These are phyloP conservation scores for Suhomyces pyralidae DNA, from an alignment of 805 yeast species.

Conservation along the genomic window DNA sequence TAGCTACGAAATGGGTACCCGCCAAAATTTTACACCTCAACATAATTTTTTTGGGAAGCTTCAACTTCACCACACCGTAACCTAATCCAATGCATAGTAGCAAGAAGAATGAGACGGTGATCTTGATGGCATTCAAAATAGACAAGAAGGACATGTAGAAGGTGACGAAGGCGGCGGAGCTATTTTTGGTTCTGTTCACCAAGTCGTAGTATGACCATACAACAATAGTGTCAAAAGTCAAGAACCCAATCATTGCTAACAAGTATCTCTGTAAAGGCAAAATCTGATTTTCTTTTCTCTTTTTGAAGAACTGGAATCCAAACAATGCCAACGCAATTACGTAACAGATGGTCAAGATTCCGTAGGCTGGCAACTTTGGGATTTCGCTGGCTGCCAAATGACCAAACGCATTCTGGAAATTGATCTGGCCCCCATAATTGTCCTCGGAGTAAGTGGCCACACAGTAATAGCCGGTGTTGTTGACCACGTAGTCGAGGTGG, in stretches of 20 bases:
- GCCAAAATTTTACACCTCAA: slow-evolving; percentile 48
- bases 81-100: slow-evolving; percentile 85
- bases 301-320: slow-evolving; percentile 80
- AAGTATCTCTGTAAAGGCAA: slow-evolving; percentile 88
- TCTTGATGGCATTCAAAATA: slow-evolving; percentile 71
- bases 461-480: slow-evolving; percentile 88
- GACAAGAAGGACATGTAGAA: slow-evolving; percentile 74
- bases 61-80: slow-evolving; percentile 89
- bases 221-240: slow-evolving; percentile 79
- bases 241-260: slow-evolving; percentile 77
- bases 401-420: slow-evolving; percentile 91
- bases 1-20: slow-evolving; percentile 34
- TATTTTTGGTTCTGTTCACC: slow-evolving; percentile 55
- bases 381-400: slow-evolving; percentile 84
- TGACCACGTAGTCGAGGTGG: slow-evolving; percentile 60
- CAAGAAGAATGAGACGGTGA: slow-evolving; percentile 81
- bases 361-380: slow-evolving; percentile 87
- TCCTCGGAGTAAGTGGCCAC: slow-evolving; percentile 57
- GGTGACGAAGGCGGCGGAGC: slow-evolving; percentile 58
- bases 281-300: slow-evolving; percentile 69
- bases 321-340: slow-evolving; percentile 79
- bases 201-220: slow-evolving; percentile 91
- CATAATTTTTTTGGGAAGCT: slow-evolving; percentile 74
- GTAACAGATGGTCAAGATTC: slow-evolving; percentile 78
- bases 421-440: slow-evolving; percentile 62